A percentile compares a stretch with the other conserved stretches of the same genome.
phyloP scores from a whole-genome alignment of 1,139 yeast species.

The Suzukiozyma palmioleophila region DNA sequence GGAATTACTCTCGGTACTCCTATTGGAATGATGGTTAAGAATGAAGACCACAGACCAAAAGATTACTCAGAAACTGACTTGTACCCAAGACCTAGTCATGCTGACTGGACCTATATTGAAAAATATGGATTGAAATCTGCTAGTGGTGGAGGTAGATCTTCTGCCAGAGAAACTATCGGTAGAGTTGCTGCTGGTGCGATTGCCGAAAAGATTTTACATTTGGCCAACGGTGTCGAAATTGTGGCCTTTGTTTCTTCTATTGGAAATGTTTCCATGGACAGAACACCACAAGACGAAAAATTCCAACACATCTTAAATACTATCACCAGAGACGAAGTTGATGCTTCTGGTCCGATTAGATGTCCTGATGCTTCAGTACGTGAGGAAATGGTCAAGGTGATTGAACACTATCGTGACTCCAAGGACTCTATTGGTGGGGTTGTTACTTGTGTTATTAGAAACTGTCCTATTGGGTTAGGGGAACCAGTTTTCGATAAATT shows the following conservation, averaged over 20 bases:
- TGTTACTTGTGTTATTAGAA: slow-evolving; percentile 94
- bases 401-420: slow-evolving; percentile 80
- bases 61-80: slow-evolving; percentile 93
- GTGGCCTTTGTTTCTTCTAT: slow-evolving; percentile 95
- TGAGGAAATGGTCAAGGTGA: slow-evolving; percentile 78
- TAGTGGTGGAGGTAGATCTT: slow-evolving; percentile 95
- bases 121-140: slow-evolving; percentile 92
- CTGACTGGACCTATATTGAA: slow-evolving; percentile 87
- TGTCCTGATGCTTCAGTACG: slow-evolving; percentile 80
- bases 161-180: slow-evolving; percentile 97
- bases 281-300: slow-evolving; percentile 60
- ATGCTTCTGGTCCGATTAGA: slow-evolving; percentile 83
- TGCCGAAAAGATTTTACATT: slow-evolving; percentile 82
- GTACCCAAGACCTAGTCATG: slow-evolving; percentile 97
- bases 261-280: slow-evolving; percentile 72
- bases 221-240: slow-evolving; percentile 82
- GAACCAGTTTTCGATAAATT: slow-evolving; percentile 97
- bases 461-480: slow-evolving; percentile 90
- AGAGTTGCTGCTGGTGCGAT: slow-evolving; percentile 98
- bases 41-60: slow-evolving; percentile 95
- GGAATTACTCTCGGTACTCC: slow-evolving; percentile 94
- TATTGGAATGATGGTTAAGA: slow-evolving; percentile 85
- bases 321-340: slow-evolving; percentile 85
- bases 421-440: slow-evolving; percentile 97
- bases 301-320: slow-evolving; percentile 67